Conservation (phyloP, 495 filamentous ascomycete species). For the Lasiosphaeria hispida region DNA sequence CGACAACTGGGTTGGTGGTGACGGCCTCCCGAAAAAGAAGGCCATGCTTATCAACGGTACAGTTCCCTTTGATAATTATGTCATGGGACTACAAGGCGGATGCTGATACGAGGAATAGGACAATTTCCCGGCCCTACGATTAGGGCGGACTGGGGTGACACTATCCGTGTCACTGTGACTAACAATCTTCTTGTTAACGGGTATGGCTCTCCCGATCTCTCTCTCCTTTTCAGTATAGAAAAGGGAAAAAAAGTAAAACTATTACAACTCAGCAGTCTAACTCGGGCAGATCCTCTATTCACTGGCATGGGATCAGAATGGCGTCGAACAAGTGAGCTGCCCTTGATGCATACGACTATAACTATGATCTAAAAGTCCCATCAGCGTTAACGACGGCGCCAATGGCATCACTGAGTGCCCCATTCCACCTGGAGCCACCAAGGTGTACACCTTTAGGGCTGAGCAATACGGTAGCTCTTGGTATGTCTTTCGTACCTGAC, state of each 20-base stretch:
- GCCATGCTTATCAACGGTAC: conserved; percentile 12
- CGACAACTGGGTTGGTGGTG: conserved; percentile 11
- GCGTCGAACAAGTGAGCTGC: conserved; percentile 8
- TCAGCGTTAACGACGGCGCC: conserved; percentile 33
- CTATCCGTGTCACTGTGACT: conserved; percentile 9
- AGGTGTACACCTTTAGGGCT: conserved; percentile 49
- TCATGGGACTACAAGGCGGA: too few species aligned
- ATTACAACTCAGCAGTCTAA: neutral
- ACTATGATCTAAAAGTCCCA: too few species aligned
- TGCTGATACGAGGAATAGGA: neutral
- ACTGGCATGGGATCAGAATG: conserved; percentile 12
- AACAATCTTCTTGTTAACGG: conserved; percentile 7
- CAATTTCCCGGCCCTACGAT: conserved; percentile 1
- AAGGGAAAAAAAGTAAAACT: too few species aligned
- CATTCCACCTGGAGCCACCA: conserved; percentile 43
- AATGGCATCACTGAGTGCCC: conserved; percentile 56
- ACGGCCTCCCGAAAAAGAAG: conserved; percentile 10
- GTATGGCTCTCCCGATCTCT: neutral
- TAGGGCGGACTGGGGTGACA: conserved; percentile 8
- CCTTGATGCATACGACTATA: too few species aligned
- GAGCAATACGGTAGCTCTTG: conserved; percentile 56
- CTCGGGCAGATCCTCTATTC: neutral
- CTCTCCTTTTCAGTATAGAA: too few species aligned
- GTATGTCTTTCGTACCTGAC: too few species aligned
- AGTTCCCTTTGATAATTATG: neutral